phyloP scores from a whole-genome alignment of 1,284 basidiomycete species.

The Ustilago esculenta region DNA sequence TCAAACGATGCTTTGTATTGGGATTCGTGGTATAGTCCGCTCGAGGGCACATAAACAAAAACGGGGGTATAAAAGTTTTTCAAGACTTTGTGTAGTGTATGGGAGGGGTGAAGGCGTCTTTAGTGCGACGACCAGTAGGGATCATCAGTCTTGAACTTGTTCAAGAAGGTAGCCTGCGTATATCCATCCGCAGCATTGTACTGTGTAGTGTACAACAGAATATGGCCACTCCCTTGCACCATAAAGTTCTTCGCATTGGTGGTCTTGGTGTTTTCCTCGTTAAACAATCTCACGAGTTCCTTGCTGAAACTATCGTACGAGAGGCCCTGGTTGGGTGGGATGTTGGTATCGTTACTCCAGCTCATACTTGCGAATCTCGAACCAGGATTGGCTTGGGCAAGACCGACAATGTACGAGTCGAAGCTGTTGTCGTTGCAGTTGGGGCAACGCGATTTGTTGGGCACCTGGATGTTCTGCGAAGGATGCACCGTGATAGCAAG shows the following conservation, averaged over 20 bases:
- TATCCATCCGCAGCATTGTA: slow-evolving; percentile 24
- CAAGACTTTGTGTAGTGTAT: neutral
- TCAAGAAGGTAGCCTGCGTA: slow-evolving; percentile 23
- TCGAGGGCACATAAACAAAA: too few relatives aligned
- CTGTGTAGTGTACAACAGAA: slow-evolving; percentile 15
- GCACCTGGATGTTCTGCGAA: slow-evolving; percentile 23
- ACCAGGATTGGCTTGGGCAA: slow-evolving; percentile 21
- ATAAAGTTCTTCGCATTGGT: slow-evolving; percentile 26
- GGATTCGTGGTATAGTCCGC: neutral
- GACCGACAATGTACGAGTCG: slow-evolving; percentile 33
- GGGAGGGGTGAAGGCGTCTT: too few relatives aligned
- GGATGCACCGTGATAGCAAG: slow-evolving; percentile 9
- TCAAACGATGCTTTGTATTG: too few relatives aligned
- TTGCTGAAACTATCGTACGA: slow-evolving; percentile 3
- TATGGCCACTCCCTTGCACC: slow-evolving; percentile 18
- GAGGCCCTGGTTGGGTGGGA: slow-evolving; percentile 29
- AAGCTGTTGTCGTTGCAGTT: slow-evolving; percentile 31
- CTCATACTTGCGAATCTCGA: slow-evolving; percentile 31
- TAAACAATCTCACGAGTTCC: slow-evolving; percentile 16
- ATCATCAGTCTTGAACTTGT: slow-evolving; percentile 37
- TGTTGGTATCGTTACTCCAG: slow-evolving; percentile 25
- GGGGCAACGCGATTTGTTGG: slow-evolving; percentile 18
- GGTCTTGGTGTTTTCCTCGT: slow-evolving; percentile 8
- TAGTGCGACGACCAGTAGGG: slow-evolving; percentile 24
- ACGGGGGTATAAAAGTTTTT: too few relatives aligned